Evolutionary conservation across 1,139 yeast species (phyloP), one percentile per base, ranked within the genome.

Genomic region (Geotrichum europaeum): DNA sequence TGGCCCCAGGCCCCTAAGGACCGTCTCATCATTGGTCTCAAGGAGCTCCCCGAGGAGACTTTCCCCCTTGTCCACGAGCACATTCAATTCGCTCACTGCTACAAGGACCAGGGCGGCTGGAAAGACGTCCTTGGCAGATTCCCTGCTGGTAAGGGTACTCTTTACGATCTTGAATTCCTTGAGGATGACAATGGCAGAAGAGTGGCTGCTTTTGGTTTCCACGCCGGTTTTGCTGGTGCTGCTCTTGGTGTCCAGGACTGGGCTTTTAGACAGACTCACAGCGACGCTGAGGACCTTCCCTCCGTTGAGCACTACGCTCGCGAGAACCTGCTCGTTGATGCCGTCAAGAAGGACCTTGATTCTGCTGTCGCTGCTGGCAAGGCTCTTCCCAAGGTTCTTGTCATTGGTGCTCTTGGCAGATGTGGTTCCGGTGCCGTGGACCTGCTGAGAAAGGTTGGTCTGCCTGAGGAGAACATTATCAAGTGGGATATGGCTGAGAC

Each of bases 171-270:
- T 68, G 99, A 95, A 77, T 94, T 94, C 73, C 81, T 95, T 73
- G 96, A 89, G 75, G 90, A 94, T 73, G 97, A 89, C 68, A 85
- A 84, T 72, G 98, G 98, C 47, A 88, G 98, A 80, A 87, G 99
- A 77, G 99, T 95, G 50, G 99, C 99, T 56, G 99, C 99, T 15
- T 94, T 94, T 73, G 99, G 99, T 20, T 95, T 84, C 79, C 94
- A 94, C 74, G 99, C 99, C 55, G 99, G 99, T 28, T 94, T 95
- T 73, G 99, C 98, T 15, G 99, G 99, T 71, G 98, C 99, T 55
- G 99, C 99, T 36, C 78, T 94, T 61, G 99, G 99, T 70, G 81
- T 92, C 59, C 84, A 84, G 72, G 96, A 91, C 75, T 94, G 98
- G 97, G 89, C 96, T 56, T 88, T 87, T 79, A 91, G 92, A 77